Conservation (phyloP, 2,329 filamentous ascomycete genomes). For the Colletotrichum abscissum region DNA sequence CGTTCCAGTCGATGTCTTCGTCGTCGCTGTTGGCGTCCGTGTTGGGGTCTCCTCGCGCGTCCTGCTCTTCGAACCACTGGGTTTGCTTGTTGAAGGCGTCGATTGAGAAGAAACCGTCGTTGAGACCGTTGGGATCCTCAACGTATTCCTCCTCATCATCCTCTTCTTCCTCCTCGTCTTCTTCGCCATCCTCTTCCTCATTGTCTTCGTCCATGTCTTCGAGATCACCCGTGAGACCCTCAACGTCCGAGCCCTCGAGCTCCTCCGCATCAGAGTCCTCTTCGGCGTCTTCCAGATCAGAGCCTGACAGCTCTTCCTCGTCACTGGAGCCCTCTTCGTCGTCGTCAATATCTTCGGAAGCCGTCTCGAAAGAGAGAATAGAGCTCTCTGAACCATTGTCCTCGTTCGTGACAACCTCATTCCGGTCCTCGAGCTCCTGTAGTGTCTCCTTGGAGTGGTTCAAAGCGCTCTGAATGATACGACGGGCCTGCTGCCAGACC, state of each 20-base stretch:
- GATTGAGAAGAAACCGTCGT: conserved; percentile 98
- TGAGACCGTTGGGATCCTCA: conserved; percentile 84
- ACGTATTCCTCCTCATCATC: conserved; percentile 67
- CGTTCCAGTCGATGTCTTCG: conserved; percentile 83
- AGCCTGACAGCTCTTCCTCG: conserved; percentile 40
- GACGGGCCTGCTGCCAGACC: conserved; percentile 92
- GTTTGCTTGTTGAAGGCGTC: conserved; percentile 97
- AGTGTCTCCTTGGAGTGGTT: conserved; percentile 60
- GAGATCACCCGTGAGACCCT: conserved; percentile 32
- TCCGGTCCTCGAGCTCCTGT: conserved; percentile 59
- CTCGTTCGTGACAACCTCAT: conserved; percentile 52
- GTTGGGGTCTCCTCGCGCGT: conserved; percentile 79
- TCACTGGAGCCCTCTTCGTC: conserved; percentile 44
- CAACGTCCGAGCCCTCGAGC: conserved; percentile 39
- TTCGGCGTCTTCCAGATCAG: conserved; percentile 47
- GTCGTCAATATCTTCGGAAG: conserved; percentile 38
- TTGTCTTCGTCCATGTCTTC: conserved; percentile 39
- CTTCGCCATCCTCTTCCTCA: conserved; percentile 48
- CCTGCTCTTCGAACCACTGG: conserved; percentile 88
- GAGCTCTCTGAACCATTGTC: conserved; percentile 49
- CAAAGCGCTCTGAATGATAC: conserved; percentile 75
- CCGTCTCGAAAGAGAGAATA: conserved; percentile 51
- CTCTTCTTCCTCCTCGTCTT: conserved; percentile 58
- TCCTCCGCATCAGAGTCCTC: conserved; percentile 38
- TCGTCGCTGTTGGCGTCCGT: conserved; percentile 83